Conservation (phyloP, 75 land plant species). For the Selaginella tamariscina region DNA sequence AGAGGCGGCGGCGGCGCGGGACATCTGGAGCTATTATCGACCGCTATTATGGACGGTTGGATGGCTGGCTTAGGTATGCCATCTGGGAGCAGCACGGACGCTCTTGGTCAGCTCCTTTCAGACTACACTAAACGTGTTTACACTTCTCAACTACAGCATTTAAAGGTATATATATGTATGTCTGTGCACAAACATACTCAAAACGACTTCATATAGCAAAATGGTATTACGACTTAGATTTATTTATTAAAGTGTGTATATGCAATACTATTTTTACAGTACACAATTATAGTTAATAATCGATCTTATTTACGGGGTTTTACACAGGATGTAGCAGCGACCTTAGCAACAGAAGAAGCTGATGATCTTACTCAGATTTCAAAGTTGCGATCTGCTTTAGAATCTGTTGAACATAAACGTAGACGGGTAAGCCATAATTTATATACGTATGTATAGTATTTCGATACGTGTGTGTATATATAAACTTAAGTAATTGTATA, state of each 20-base stretch:
- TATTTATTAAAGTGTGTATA: too few relatives aligned
- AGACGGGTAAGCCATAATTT: slow-evolving; percentile 45
- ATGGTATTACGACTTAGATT: neutral
- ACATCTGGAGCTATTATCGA: slow-evolving; percentile 85
- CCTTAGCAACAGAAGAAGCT: slow-evolving; percentile 92
- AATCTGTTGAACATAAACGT: slow-evolving; percentile 95
- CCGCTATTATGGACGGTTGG: slow-evolving; percentile 99
- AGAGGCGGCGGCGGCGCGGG: slow-evolving; percentile 67
- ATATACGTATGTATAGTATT: too few relatives aligned
- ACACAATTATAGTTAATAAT: neutral
- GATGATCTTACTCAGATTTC: slow-evolving; percentile 60
- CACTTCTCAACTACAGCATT: slow-evolving; percentile 83
- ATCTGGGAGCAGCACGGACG: slow-evolving; percentile 73
- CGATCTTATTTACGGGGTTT: neutral
- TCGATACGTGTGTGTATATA: too few relatives aligned
- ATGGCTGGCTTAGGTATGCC: slow-evolving; percentile 99
- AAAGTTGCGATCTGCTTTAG: slow-evolving; percentile 88
- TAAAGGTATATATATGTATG: slow-evolving; percentile 44
- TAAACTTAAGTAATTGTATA: neutral
- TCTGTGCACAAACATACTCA: neutral
- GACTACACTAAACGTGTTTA: slow-evolving; percentile 87
- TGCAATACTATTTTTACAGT: too few relatives aligned
- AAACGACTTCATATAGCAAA: too few relatives aligned
- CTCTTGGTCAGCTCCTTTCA: slow-evolving; percentile 84
- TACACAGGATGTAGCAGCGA: slow-evolving; percentile 87